Conservation (phyloP, 306 rosid species). For the Canavalia gladiata region DNA sequence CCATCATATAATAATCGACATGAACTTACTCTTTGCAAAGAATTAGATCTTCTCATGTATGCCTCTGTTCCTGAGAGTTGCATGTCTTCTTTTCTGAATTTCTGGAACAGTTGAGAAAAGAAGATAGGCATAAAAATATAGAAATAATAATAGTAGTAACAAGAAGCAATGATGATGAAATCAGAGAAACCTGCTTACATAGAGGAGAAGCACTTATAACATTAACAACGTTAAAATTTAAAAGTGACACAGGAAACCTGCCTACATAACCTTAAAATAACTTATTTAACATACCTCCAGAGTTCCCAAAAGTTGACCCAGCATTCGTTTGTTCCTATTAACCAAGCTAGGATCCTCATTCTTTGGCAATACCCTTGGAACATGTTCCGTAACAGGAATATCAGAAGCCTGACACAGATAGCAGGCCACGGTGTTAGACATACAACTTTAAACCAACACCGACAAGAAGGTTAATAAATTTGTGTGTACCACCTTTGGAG, state of each 20-base stretch:
- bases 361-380: slow-evolving; percentile 89
- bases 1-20: slow-evolving; percentile 12
- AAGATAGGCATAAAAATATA: slow-evolving; percentile 36
- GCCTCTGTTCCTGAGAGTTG: slow-evolving; percentile 94
- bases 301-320: slow-evolving; percentile 96
- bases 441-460: slow-evolving; percentile 26
- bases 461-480: slow-evolving; percentile 6
- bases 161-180: slow-evolving; percentile 13
- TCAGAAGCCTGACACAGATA: slow-evolving; percentile 69
- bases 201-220: background rate
- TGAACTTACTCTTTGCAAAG: slow-evolving; percentile 88
- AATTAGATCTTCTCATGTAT: slow-evolving; percentile 83
- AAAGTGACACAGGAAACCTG: background rate
- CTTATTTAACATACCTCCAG: slow-evolving; percentile 71
- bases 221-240: background rate
- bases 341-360: slow-evolving; percentile 94
- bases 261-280: slow-evolving; percentile 11
- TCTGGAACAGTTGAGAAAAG: slow-evolving; percentile 60
- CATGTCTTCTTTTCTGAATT: slow-evolving; percentile 89
- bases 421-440: slow-evolving; percentile 36
- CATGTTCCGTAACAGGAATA: slow-evolving; percentile 66
- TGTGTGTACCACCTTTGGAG: slow-evolving; percentile 60
- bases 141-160: background rate
- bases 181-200: slow-evolving; percentile 3
- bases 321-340: slow-evolving; percentile 92